These are phyloP conservation scores for Kodamaea laetipori DNA, from an alignment of 805 yeast species.

Conservation along the genomic window DNA sequence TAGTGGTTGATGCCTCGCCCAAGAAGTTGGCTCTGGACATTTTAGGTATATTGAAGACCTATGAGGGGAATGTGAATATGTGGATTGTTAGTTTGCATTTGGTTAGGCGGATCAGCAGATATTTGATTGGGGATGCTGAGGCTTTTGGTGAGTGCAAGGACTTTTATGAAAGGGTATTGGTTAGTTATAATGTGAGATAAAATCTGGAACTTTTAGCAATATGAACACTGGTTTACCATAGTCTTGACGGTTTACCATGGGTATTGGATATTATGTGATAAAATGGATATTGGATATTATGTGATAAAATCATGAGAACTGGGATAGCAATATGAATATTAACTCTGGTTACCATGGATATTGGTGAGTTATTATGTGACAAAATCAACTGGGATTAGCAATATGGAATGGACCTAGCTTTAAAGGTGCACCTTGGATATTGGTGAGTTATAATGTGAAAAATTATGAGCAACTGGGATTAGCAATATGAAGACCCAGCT, in stretches of 20 bases:
- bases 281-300: not conserved
- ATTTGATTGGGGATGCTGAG: conserved; percentile 8
- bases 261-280: not conserved
- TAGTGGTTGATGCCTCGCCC: not conserved
- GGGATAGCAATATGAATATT: no score
- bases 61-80: conserved; percentile 32
- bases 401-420: no score
- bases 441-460: no score
- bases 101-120: conserved; percentile 2
- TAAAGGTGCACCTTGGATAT: no score
- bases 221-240: no score
- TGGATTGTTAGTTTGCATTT: conserved; percentile 42
- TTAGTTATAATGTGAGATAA: conserved; percentile 1
- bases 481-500: no score
- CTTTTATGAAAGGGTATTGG: conserved; percentile 5
- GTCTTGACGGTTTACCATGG: not conserved
- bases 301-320: not conserved
- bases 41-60: conserved; percentile 41
- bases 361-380: no score
- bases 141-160: conserved; percentile 11
- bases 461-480: no score
- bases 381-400: no score
- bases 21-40: conserved; percentile 31
- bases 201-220: no score
- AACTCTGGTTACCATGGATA: no score